Percentiles rank a stretch among this genome's conserved stretches.
phyloP scores from a whole-genome alignment of 805 yeast genomes.

The Cyberlindnera subsufficiens region DNA sequence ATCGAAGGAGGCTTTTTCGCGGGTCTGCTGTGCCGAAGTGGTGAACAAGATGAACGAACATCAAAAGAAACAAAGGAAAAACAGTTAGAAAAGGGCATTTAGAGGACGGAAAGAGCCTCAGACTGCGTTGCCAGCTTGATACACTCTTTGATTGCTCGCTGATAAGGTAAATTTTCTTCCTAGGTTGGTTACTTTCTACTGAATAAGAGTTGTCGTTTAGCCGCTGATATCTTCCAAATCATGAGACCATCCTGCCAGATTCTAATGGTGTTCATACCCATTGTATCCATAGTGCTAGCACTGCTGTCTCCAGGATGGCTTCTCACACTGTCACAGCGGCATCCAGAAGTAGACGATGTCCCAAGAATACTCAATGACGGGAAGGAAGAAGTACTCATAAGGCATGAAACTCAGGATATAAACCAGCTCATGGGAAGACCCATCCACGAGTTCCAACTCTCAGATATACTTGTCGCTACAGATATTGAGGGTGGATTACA shows the following conservation, averaged over 20 bases:
- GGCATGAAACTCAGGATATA: slow-evolving; percentile 1
- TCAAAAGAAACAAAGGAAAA: no score
- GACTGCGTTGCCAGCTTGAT: no score
- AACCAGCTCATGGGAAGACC: slow-evolving; percentile 27
- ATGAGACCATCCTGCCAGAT: slow-evolving; percentile 1
- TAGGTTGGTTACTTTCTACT: no score
- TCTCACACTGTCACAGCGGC: not conserved
- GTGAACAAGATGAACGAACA: no score
- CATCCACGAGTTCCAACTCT: slow-evolving; percentile 65
- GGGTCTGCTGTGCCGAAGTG: no score
- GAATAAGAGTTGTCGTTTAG: no score
- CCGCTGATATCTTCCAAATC: not conserved
- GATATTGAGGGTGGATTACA: slow-evolving; percentile 87
- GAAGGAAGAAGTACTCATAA: slow-evolving; percentile 2
- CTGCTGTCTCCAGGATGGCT: slow-evolving; percentile 4
- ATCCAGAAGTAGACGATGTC: not conserved
- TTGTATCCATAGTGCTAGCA: slow-evolving; percentile 2
- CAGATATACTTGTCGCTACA: slow-evolving; percentile 60
- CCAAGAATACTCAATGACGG: not conserved
- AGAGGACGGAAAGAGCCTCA: no score
- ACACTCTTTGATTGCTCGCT: no score
- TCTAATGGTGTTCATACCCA: slow-evolving; percentile 2
- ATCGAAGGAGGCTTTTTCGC: no score
- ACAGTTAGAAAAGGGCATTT: no score
- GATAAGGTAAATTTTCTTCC: no score